phyloP scores from a whole-genome alignment of 2,329 filamentous ascomycete genomes.

The Alternaria angustiovoidea region DNA sequence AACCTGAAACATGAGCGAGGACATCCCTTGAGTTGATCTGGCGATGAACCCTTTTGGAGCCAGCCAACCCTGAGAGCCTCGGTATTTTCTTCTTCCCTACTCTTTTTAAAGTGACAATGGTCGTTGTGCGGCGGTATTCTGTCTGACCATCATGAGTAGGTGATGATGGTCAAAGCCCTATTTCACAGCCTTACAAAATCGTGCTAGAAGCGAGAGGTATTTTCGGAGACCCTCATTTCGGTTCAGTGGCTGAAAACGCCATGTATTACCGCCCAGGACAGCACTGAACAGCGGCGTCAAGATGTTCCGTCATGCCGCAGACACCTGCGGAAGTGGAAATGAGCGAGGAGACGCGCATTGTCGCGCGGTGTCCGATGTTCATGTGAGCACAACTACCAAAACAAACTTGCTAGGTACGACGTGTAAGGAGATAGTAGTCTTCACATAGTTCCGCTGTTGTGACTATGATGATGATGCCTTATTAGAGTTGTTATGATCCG shows the following conservation, averaged over 20 bases:
- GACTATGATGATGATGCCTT: not conserved
- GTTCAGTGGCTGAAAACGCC: not conserved
- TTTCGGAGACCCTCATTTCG: constrained; percentile 11
- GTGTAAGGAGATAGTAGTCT: not conserved
- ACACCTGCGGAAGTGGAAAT: constrained; percentile 16
- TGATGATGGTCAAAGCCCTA: not conserved
- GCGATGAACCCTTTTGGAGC: not conserved
- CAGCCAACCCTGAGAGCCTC: not conserved
- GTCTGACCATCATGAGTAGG: not conserved
- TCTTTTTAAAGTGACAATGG: not conserved
- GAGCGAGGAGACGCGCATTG: constrained; percentile 5
- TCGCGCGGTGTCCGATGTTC: not conserved
- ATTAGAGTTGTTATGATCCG: not conserved
- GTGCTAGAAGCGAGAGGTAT: not conserved
- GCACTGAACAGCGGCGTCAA: constrained; percentile 13
- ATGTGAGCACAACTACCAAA: not conserved
- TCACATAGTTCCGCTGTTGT: not conserved
- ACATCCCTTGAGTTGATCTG: constrained; percentile 1
- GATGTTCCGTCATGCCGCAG: constrained; percentile 20
- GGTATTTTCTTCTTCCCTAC: not conserved
- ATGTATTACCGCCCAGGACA: constrained; percentile 7
- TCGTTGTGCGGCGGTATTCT: not conserved
- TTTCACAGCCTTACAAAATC: not conserved
- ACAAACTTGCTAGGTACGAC: not conserved
- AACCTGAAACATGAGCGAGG: constrained; percentile 12